Evolutionary conservation across 306 rosid species (phyloP), one percentile per base, ranked within the genome.

Genomic region (Carpinus fangiana): DNA sequence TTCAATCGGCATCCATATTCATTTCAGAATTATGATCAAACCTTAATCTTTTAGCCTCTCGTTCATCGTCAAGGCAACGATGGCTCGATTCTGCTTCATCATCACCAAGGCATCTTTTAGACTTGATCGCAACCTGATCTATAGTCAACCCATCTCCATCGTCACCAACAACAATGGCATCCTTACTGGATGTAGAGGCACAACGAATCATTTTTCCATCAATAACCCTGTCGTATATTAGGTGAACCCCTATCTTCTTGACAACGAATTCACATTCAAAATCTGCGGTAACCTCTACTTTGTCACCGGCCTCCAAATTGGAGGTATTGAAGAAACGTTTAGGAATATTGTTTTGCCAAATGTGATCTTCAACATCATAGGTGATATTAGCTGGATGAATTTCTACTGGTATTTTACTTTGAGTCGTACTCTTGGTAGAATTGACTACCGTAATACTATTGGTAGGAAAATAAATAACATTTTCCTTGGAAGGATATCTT

Each of bases 311-410:
- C 71, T 79, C 79, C 48, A 78, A 38, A 11, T 74, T 78, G 69
- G 74, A 53, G 4, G 3, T 31, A 31, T 2, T 2, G 34, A 23
- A 23, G 26, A 23, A 1, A 7, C 34, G 4, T 18, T 79, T 83
- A 14, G 80, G 59, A 6, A 83, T 8, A 8, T 52, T 82, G 13
- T 65, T 64, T 70, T 69, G 83, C 86, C 86, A 83, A 7, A 74
- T 16, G 12, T 53, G 71, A 74, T 78, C 77, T 18, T 76, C 13
- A 7, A 0, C 16, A 6, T 71, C 83, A 83, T 2, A 31, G 34
- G 34, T 31, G 34, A 23, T 23, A 1, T 23, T 23, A 23, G 26
- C 26, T 23, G 26, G 26, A 23, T 23, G 26, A 23, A 23, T 23
- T 23, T 23, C 26, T 23, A 23, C 26, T 8, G 70, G 70, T 14